Evolutionary conservation across 129 eudicot species (phyloP), one percentile per base, ranked within the genome.

Genomic region (Dittrichia graveolens): DNA sequence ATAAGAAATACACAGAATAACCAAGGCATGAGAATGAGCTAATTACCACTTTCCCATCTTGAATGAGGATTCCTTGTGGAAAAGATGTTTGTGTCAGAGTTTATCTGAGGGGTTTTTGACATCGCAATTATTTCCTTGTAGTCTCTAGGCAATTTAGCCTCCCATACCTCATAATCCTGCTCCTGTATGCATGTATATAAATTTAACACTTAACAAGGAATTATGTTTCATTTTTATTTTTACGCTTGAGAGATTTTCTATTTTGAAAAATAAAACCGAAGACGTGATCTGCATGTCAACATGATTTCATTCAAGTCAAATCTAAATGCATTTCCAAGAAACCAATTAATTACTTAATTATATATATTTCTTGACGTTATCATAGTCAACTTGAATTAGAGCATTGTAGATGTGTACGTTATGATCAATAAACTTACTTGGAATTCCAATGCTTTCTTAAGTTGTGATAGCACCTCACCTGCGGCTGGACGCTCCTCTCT

Each of bases 161-260:
- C 11, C 66, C 66, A 61, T n/a, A 61, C 39, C 0, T 61, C 66
- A 61, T 7, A 2, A 61, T 61, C 66, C 45, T 60, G 19, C 65
- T n/a, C n/a, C n/a, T n/a, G n/a, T n/a, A n/a, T n/a, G n/a, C n/a
- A n/a, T n/a, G n/a, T 59, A 31, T 50, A n/a, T n/a, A n/a, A n/a
- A n/a, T n/a, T n/a, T n/a, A n/a, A n/a, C n/a, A n/a, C n/a, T n/a
- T n/a, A n/a, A n/a, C n/a, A n/a, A n/a, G n/a, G n/a, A n/a, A n/a
- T n/a, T n/a, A n/a, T n/a, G n/a, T n/a, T n/a, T 24, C 31, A 24
- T 24, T 24, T 46, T 46, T 13, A 10, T 7, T 46, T 46, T 46
- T 8, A 46, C 8, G 52, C n/a, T n/a, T 46, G 52, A 46, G 10
- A 0, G 52, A 46, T 8, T 46, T 46, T 46, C 52, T n/a, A 46